A percentile compares a stretch with the other conserved stretches of the same genome.
Evolutionary conservation across 2,329 filamentous ascomycete genomes (phyloP).

Genomic region (Chaetomiaceae sp.): DNA sequence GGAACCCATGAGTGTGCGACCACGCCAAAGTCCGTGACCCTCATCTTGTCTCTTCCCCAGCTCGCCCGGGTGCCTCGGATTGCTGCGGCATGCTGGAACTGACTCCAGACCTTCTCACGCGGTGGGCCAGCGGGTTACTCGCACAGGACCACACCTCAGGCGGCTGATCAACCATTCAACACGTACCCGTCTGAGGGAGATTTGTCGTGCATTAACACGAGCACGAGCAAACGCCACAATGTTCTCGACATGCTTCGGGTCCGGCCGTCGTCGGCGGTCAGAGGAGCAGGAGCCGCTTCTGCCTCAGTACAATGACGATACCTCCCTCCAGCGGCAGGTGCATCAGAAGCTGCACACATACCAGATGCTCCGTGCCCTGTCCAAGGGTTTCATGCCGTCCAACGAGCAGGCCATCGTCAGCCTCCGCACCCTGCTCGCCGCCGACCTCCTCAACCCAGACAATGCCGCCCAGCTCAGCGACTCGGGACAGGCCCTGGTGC

Average conservation of each 20-base stretch:
- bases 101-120: no score
- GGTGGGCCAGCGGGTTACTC: no score
- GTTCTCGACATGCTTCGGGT: conserved; percentile 52
- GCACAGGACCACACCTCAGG: no score
- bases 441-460: conserved; percentile 71
- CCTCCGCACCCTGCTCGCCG: conserved; percentile 69
- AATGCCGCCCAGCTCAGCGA: conserved; percentile 69
- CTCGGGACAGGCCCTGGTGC: conserved; percentile 67
- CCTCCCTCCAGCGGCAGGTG: conserved; percentile 65
- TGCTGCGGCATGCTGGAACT: no score
- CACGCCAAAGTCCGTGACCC: no score
- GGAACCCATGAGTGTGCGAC: no score
- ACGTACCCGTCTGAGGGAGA: no score
- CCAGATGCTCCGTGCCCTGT: conserved; percentile 79
- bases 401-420: conserved; percentile 79
- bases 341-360: conserved; percentile 90
- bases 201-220: no score
- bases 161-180: no score
- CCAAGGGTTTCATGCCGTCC: conserved; percentile 84
- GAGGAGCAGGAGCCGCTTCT: conserved; percentile 72
- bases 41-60: no score
- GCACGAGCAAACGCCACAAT: no score
- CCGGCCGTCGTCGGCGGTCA: conserved; percentile 39
- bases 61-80: no score
- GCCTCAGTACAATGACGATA: conserved; percentile 77